Percentiles rank a stretch among this genome's conserved stretches.
These are phyloP conservation scores for Cenococcum geophilum DNA, from an alignment of 495 filamentous ascomycete species.

Conservation along the genomic window DNA sequence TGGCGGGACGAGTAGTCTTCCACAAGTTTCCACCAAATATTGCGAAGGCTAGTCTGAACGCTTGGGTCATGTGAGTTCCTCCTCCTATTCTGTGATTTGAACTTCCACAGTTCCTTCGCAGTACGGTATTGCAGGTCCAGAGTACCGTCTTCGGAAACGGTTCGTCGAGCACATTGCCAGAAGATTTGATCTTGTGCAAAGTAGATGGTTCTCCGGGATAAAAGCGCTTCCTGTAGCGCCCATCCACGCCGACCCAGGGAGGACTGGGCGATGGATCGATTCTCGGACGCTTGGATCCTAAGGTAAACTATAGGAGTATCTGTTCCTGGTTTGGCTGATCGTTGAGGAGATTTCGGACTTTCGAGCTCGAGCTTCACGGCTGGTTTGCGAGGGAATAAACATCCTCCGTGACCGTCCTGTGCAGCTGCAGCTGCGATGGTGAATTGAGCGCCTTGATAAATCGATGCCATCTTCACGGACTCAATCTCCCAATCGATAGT, in stretches of 20 bases:
- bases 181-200: slow-evolving; percentile 8
- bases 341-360: slow-evolving; percentile 2
- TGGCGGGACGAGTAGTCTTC: not conserved
- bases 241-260: slow-evolving; percentile 6
- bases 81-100: not conserved
- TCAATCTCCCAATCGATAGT: slow-evolving; percentile 13
- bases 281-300: too few species aligned
- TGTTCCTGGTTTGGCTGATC: slow-evolving; percentile 1
- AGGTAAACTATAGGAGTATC: too few species aligned
- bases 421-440: slow-evolving; percentile 12
- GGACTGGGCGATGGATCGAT: too few species aligned
- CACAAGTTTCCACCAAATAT: not conserved
- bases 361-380: not conserved
- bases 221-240: slow-evolving; percentile 9
- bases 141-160: slow-evolving; percentile 3
- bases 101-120: not conserved
- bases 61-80: not conserved
- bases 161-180: not conserved
- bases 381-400: slow-evolving; percentile 1
- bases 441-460: slow-evolving; percentile 11
- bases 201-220: slow-evolving; percentile 7
- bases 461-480: slow-evolving; percentile 14
- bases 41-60: not conserved
- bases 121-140: not conserved
- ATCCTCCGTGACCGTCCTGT: slow-evolving; percentile 8